Conservation (phyloP, 2,329 filamentous ascomycete species). For the Dactylonectria estremocensis region DNA sequence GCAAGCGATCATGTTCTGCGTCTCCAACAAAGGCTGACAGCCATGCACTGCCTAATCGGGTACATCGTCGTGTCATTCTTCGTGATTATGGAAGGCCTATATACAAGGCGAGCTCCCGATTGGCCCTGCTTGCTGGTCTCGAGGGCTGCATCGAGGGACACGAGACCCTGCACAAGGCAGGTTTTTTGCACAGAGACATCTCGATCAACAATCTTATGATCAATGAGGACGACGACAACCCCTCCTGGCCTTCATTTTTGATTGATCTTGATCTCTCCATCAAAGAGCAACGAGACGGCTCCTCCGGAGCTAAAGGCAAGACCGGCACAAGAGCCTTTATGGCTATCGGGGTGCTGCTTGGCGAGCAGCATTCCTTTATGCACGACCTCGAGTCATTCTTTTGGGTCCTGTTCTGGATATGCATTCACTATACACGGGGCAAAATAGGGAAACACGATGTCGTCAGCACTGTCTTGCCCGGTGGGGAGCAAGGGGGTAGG, state of each 20-base stretch:
- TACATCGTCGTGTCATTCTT: no score
- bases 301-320: conserved; percentile 58
- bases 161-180: conserved; percentile 53
- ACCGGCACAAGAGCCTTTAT: conserved; percentile 63
- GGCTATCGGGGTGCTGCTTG: conserved; percentile 60
- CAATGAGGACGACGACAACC: conserved; percentile 56
- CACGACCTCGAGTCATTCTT: conserved; percentile 61
- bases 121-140: no score
- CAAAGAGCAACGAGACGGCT: conserved; percentile 48
- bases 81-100: no score
- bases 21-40: conserved; percentile 47
- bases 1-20: conserved; percentile 51
- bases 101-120: no score
- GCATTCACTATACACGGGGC: conserved; percentile 56
- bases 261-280: conserved; percentile 58
- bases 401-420: conserved; percentile 64
- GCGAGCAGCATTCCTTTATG: conserved; percentile 62
- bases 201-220: conserved; percentile 61
- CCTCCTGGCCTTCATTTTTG: conserved; percentile 55
- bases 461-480: no score
- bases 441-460: background rate
- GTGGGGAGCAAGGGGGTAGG: no score
- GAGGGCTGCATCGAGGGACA: conserved; percentile 58
- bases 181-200: conserved; percentile 59
- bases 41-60: conserved; percentile 52